Percentiles rank a stretch among this genome's conserved stretches.
These are phyloP conservation scores for Penicillium cinerascens DNA, from an alignment of 495 filamentous ascomycete species.

Conservation along the genomic window DNA sequence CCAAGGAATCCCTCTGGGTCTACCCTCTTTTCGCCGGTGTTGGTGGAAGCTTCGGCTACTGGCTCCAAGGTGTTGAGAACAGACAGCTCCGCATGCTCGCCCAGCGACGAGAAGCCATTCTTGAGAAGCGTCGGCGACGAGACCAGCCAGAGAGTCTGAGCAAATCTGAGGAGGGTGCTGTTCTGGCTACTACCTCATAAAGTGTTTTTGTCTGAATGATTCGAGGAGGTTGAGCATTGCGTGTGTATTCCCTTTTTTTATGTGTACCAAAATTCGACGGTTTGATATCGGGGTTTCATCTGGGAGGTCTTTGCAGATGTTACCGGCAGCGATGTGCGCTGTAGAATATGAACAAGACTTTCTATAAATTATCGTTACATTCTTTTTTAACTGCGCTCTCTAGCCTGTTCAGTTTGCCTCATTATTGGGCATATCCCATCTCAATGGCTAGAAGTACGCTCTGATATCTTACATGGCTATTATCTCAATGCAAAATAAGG, in stretches of 20 bases:
- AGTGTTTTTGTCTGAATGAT: constrained; percentile 6
- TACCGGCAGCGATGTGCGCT: constrained; percentile 16
- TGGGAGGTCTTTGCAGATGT: constrained; percentile 14
- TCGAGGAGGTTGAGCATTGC: constrained; percentile 20
- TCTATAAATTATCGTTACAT: constrained; percentile 3
- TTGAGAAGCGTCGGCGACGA: constrained; percentile 84
- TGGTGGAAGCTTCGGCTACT: constrained; percentile 93
- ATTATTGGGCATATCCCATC: not conserved
- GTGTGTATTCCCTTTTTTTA: constrained; percentile 23
- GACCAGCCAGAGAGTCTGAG: constrained; percentile 54
- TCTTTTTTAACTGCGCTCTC: not conserved
- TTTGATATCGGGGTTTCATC: constrained; percentile 28
- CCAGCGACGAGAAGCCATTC: constrained; percentile 68
- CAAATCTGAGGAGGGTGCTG: constrained; percentile 35
- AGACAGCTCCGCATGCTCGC: constrained; percentile 70
- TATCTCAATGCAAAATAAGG: not conserved
- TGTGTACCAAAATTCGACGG: constrained; percentile 39
- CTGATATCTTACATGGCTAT: not conserved
- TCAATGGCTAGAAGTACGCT: not conserved
- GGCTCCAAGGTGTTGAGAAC: constrained; percentile 81
- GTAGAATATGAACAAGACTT: constrained; percentile 20
- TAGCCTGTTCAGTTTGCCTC: not conserved
- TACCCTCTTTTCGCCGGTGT: constrained; percentile 84
- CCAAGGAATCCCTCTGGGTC: constrained; percentile 72
- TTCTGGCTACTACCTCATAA: constrained; percentile 42